Conservation (phyloP, 228 moss, liverwort and hornwort genomes). For the Sphagnum magellanicum region DNA sequence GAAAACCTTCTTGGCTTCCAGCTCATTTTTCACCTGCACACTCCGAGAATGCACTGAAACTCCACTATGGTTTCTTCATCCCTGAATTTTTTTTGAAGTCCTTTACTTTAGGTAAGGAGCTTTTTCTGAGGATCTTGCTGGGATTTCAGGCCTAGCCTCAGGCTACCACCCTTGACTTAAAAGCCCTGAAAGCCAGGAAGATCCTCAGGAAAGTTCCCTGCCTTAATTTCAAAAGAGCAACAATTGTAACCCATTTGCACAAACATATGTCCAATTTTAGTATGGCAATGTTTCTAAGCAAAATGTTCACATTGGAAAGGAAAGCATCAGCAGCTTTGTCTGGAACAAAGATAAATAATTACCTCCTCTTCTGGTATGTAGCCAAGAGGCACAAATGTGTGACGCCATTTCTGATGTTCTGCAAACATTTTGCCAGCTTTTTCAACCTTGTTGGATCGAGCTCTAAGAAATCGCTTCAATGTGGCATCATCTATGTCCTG, state of each 20-base stretch:
- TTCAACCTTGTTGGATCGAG: constrained; percentile 63
- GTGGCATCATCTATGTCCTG: constrained; percentile 63
- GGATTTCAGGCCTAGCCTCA: not conserved
- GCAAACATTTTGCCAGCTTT: constrained; percentile 63
- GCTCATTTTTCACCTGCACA: constrained; percentile 12
- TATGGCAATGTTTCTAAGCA: not conserved
- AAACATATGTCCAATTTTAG: not conserved
- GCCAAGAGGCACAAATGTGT: constrained; percentile 54
- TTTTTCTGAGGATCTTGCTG: not conserved
- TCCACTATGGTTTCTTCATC: not conserved
- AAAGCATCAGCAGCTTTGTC: not conserved
- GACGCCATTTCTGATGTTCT: constrained; percentile 69
- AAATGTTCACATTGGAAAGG: not conserved
- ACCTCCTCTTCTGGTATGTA: constrained; percentile 48
- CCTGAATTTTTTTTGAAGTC: not conserved
- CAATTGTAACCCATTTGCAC: not conserved
- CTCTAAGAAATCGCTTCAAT: constrained; percentile 77
- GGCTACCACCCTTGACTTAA: not conserved
- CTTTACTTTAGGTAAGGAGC: not conserved
- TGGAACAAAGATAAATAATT: not conserved
- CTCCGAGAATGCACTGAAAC: not conserved
- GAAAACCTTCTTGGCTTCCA: constrained; percentile 14
- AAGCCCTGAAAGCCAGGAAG: not conserved
- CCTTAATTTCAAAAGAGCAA: not conserved
- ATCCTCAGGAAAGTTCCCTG: not conserved